phyloP scores from a whole-genome alignment of 2,329 filamentous ascomycete species.

The Thelonectria blattea region DNA sequence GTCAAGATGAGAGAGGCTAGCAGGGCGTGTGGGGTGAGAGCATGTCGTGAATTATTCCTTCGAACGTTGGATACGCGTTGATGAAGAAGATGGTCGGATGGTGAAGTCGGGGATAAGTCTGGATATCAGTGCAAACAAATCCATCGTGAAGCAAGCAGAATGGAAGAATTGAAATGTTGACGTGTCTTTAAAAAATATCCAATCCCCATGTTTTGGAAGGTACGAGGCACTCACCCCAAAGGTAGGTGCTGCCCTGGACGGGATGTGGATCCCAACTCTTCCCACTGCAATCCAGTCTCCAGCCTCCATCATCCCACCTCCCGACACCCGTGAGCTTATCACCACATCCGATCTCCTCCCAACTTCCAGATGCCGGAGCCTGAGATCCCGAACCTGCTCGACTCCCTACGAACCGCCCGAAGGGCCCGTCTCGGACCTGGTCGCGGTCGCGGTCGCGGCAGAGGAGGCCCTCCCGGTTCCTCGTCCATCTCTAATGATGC shows the following conservation, averaged over 20 bases:
- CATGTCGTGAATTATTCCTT: background rate
- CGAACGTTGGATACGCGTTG: background rate
- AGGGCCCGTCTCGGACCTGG: conserved; percentile 37
- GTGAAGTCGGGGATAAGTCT: too few relatives aligned
- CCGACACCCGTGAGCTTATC: conserved; percentile 1
- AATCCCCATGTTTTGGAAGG: background rate
- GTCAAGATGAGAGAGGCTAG: background rate
- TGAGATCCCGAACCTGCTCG: conserved; percentile 78
- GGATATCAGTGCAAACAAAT: too few relatives aligned
- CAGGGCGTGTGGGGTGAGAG: background rate
- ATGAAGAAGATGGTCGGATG: too few relatives aligned
- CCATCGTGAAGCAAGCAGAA: too few relatives aligned
- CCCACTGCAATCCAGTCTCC: background rate
- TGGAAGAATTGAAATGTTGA: too few relatives aligned
- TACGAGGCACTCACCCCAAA: background rate
- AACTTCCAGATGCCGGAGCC: conserved; percentile 66
- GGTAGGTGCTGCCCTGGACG: too few relatives aligned
- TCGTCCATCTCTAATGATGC: conserved; percentile 64
- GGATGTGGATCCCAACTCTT: background rate
- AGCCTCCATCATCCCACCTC: background rate
- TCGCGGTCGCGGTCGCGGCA: conserved; percentile 38
- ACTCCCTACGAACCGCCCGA: conserved; percentile 55
- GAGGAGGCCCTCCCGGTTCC: conserved; percentile 41
- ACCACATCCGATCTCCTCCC: background rate
- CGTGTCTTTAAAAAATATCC: background rate